A percentile compares a stretch with the other conserved stretches of the same genome.
These are phyloP conservation scores for Blastobotrys indianensis DNA, from an alignment of 1,139 yeast species.

Conservation along the genomic window DNA sequence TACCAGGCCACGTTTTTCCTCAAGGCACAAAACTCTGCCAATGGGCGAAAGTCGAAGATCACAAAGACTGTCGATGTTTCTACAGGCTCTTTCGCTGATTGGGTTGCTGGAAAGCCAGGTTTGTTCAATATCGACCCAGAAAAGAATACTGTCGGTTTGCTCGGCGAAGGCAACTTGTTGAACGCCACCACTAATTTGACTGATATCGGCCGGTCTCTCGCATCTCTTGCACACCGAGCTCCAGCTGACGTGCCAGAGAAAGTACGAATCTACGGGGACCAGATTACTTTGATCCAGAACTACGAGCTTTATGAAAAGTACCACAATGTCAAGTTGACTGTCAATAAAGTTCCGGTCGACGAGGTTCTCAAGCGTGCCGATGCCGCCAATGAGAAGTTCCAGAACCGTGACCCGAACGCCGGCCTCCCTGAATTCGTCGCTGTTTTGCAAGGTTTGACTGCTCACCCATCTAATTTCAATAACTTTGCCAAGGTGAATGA, in stretches of 20 bases:
- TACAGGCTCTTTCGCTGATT: constrained; percentile 4
- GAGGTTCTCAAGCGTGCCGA: constrained; percentile 2
- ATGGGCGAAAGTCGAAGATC: neutral
- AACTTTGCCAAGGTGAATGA: constrained; percentile 35
- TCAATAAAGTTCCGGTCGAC: constrained; percentile 21
- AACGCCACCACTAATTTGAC: constrained; percentile 1
- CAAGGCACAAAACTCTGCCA: neutral
- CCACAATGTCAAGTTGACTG: constrained; percentile 37
- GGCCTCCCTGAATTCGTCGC: constrained; percentile 16
- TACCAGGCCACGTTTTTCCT: constrained; percentile 3
- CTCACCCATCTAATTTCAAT: constrained; percentile 40
- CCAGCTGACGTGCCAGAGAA: neutral
- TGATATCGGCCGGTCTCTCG: constrained; percentile 6
- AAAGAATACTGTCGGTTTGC: neutral
- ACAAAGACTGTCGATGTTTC: constrained; percentile 1
- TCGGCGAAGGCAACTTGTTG: constrained; percentile 2
- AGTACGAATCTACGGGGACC: neutral
- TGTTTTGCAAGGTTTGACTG: constrained; percentile 20
- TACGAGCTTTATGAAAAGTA: constrained; percentile 12
- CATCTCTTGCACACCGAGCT: constrained; percentile 3
- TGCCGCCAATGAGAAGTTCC: neutral
- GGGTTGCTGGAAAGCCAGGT: neutral
- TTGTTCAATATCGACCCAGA: constrained; percentile 3
- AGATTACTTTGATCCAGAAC: neutral
- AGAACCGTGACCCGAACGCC: neutral